Evolutionary conservation across 148 eudicot genomes (phyloP), one percentile per base, ranked within the genome.

Genomic region (Polygonum aviculare): DNA sequence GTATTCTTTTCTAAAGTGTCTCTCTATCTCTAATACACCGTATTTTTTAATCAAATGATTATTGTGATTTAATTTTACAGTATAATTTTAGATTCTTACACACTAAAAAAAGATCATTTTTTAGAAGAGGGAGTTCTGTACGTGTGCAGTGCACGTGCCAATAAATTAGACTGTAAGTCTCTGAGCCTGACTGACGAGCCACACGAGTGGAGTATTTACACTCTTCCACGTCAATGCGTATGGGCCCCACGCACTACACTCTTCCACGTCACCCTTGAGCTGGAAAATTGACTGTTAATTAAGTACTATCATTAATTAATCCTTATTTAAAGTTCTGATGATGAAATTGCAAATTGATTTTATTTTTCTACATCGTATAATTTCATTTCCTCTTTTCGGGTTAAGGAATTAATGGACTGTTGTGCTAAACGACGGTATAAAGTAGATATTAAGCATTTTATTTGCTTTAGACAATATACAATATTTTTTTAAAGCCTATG

Each of bases 71-170:
- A 7, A 7, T 44, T 6, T 44, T 26, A n/a, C n/a, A n/a, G n/a
- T n/a, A 44, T 44, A 44, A 44, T 44, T 44, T 49, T 50, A 50
- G 54, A 12, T 50, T 12, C 4, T 51, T 51, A 51, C 18, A 1
- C 14, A 50, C 12, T 0, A 57, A 57, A n/a, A 7, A 57, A 57
- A 1, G 11, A 4, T 21, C 7, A 57, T 21, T 7, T 21, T 21
- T 57, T 19, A 2, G 11, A 57, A 19, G 26, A 9, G 6, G 33
- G 63, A 57, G 21, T 0, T 10, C 19, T 3, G 63, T 21, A 57
- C 21, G 21, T 19, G 45, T 67, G 72, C 44, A n/a, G 72, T 67
- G 44, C 72, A 67, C 72, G 72, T 67, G 72, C 72, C 21, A 67
- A 36, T 36, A 35, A 67, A 0, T 36, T 67, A 67, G 72, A 26